Conservation (phyloP, 805 yeast genomes). For the Torulaspora delbrueckii region DNA sequence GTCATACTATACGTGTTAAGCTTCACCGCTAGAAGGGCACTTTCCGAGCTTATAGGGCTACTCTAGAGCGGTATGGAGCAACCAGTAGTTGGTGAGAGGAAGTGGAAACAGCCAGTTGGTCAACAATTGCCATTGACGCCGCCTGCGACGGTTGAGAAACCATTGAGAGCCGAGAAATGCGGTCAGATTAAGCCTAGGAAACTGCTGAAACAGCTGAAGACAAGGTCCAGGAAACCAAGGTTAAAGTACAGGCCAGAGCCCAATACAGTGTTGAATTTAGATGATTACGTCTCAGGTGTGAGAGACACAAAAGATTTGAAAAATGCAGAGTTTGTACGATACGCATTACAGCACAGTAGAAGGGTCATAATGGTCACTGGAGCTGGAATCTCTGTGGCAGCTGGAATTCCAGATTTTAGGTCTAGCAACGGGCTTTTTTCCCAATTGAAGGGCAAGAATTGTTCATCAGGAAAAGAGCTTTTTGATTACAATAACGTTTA, state of each 20-base stretch:
- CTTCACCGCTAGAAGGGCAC: not conserved
- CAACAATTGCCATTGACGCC: conserved; percentile 21
- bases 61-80: not conserved
- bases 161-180: not conserved
- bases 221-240: conserved; percentile 40
- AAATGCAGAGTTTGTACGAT: conserved; percentile 45
- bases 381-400: conserved; percentile 86
- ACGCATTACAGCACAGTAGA: conserved; percentile 51
- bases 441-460: conserved; percentile 42
- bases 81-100: not conserved
- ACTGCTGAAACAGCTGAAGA: conserved; percentile 17
- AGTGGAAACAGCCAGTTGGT: not conserved
- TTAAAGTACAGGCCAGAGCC: conserved; percentile 43
- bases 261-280: conserved; percentile 42
- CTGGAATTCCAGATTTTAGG: conserved; percentile 87
- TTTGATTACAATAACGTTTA: conserved; percentile 73
- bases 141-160: conserved; percentile 21
- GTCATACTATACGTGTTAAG: not conserved
- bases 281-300: conserved; percentile 18
- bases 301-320: conserved; percentile 7
- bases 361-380: conserved; percentile 69
- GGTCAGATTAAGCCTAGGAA: conserved; percentile 20
- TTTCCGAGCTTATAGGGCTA: not conserved
- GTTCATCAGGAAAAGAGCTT: conserved; percentile 55
- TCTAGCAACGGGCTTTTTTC: conserved; percentile 74